Conservation (phyloP, 805 yeast genomes). For the Sugiyamaella boreocaroliniensis region DNA sequence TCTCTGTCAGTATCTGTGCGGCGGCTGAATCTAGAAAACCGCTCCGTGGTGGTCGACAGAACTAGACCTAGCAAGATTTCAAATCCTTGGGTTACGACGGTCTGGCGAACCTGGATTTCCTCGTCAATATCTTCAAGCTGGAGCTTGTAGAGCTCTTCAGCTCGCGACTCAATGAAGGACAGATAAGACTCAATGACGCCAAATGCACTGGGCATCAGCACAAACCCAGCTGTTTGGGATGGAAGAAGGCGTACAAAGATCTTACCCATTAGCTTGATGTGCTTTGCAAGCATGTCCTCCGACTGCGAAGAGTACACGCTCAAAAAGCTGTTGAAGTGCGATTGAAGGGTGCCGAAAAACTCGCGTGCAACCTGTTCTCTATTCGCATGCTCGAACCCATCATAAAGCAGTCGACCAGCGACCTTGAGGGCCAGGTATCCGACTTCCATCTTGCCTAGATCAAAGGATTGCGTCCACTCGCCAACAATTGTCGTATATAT, state of each 20-base stretch:
- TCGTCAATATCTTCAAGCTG: slow-evolving; percentile 40
- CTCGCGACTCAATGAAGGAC: slow-evolving; percentile 55
- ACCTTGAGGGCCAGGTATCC: slow-evolving; percentile 74
- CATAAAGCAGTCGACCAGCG: slow-evolving; percentile 63
- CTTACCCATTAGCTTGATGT: slow-evolving; percentile 68
- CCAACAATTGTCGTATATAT: slow-evolving; percentile 55
- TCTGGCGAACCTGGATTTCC: slow-evolving; percentile 66
- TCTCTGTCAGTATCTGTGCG: slow-evolving; percentile 58
- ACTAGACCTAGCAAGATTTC: slow-evolving; percentile 58
- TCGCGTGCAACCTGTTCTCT: slow-evolving; percentile 51
- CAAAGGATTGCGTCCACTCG: slow-evolving; percentile 41
- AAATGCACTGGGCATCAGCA: slow-evolving; percentile 57
- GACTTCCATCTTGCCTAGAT: slow-evolving; percentile 56
- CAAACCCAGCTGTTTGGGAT: slow-evolving; percentile 61
- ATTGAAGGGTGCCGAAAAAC: slow-evolving; percentile 49
- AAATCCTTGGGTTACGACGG: slow-evolving; percentile 52
- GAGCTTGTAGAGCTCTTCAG: slow-evolving; percentile 34
- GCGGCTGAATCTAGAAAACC: slow-evolving; percentile 29
- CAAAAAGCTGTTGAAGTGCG: slow-evolving; percentile 55
- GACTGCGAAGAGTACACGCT: slow-evolving; percentile 41
- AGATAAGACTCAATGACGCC: slow-evolving; percentile 58
- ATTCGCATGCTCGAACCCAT: slow-evolving; percentile 68
- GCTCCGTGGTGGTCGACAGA: slow-evolving; percentile 51
- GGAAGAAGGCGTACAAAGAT: slow-evolving; percentile 55
- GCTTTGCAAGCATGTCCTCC: slow-evolving; percentile 51